Evolutionary conservation across 1,139 yeast species (phyloP).

Genomic region (Pichiaceae sp.): DNA sequence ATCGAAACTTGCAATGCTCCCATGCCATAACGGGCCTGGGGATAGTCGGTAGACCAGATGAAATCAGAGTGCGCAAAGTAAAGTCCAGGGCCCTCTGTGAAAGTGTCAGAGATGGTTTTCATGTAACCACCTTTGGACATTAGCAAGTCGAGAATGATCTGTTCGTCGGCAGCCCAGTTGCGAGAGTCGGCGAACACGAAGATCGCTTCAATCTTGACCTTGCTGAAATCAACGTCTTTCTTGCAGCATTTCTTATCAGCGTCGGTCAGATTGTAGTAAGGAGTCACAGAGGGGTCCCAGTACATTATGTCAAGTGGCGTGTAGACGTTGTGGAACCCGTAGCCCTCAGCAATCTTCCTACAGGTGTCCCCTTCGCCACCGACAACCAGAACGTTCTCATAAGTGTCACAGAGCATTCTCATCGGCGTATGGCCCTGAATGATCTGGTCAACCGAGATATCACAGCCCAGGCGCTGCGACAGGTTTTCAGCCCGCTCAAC

Average conservation of each 20-base stretch:
- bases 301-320: conserved; percentile 75
- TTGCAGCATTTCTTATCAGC: conserved; percentile 51
- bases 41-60: conserved; percentile 83
- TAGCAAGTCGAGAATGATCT: conserved; percentile 69
- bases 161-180: conserved; percentile 89
- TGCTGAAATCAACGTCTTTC: conserved; percentile 56
- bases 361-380: conserved; percentile 86
- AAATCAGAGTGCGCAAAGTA: conserved; percentile 86
- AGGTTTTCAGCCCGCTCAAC: conserved; percentile 61
- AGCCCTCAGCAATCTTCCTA: conserved; percentile 66
- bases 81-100: conserved; percentile 70
- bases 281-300: conserved; percentile 82
- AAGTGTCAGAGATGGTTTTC: conserved; percentile 68
- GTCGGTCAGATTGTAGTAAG: conserved; percentile 67
- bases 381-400: conserved; percentile 68
- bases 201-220: conserved; percentile 58
- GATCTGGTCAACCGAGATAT: conserved; percentile 65
- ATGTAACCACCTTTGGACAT: conserved; percentile 69
- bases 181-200: conserved; percentile 76
- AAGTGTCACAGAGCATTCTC: conserved; percentile 62
- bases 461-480: conserved; percentile 47
- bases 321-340: conserved; percentile 68
- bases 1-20: conserved; percentile 82
- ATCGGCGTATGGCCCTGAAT: conserved; percentile 89
- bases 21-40: conserved; percentile 77